Percentiles rank a stretch among this genome's conserved stretches.
Conservation (phyloP, 148 eudicot species). For the Vaccinium myrtillus region DNA sequence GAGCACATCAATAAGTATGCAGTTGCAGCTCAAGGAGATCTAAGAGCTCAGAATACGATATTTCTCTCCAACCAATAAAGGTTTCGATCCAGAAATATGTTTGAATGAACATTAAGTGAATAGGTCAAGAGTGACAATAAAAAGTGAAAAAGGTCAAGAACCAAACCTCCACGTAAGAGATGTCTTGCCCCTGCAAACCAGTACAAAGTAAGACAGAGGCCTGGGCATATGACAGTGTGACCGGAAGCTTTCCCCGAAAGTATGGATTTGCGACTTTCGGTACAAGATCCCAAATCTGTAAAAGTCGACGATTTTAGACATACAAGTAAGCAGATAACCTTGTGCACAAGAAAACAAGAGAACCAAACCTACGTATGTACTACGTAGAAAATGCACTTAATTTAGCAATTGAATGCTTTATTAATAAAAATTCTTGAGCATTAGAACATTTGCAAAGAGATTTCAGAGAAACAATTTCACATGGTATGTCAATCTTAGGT, state of each 20-base stretch:
- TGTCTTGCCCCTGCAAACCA: constrained; percentile 71
- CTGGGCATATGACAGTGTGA: constrained; percentile 66
- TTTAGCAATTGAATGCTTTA: not conserved
- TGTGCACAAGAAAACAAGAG: not conserved
- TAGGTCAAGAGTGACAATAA: not conserved
- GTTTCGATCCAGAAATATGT: not conserved
- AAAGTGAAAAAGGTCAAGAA: constrained; percentile 5
- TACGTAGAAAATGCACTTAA: not conserved
- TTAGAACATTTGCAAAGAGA: not conserved
- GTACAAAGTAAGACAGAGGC: constrained; percentile 87
- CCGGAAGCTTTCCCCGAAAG: constrained; percentile 74
- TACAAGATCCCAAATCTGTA: constrained; percentile 64
- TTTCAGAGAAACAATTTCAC: not conserved
- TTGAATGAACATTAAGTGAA: not conserved
- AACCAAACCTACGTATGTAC: not conserved
- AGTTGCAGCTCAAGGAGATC: not conserved
- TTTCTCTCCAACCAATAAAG: not conserved
- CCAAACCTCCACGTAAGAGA: constrained; percentile 68
- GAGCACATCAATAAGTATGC: not conserved
- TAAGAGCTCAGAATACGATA: not conserved
- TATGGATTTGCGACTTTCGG: constrained; percentile 49
- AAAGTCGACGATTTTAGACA: not conserved
- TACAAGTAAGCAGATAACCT: not conserved
- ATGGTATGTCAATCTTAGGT: not conserved
- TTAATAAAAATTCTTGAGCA: not conserved